Base-by-base conservation (phyloP, 495 filamentous ascomycete genomes). In the Trichoderma orchidacearum region DNA sequence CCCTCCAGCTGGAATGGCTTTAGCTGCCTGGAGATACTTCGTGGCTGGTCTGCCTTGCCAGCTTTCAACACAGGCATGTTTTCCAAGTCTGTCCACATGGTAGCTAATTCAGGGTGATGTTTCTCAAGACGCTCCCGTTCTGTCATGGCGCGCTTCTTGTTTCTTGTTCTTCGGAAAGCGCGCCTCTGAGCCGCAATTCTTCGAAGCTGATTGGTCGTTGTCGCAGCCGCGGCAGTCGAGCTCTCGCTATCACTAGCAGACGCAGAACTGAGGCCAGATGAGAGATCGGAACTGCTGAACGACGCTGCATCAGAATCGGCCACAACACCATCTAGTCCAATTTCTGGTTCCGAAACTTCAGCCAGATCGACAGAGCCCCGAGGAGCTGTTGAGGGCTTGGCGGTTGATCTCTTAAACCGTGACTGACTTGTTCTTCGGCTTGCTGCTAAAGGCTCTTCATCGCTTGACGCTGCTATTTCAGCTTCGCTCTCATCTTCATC, bases 1-100 rank as follows among this genome's bases (percentile, higher is more conserved):
- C 93, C 93, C 68, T 96, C 86, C 15, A 94, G 83, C 62, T 98
- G 93, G 68, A 96, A 97, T 1, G 85, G 83, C 67, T 96, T 93
- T 52, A 98, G 74, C 32, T 81, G 83, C 18, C 92, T 83, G 30
- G 76, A 86, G 60, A 98, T 95, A 4, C 79, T 81, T 7, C 67
- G 64, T 18, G 93, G 93, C 64, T 98, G 93, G 54, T 80, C 70
- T 29, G 86, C 87, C 56, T 76, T 74, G 41, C 80, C 76, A 30
- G 83, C 77, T 13, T 78, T 73, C 51, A 96, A 80, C 17, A 78
- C 70, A 1, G 87, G 82, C 55, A 82, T 77, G 3, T 81, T 71
- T 64, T 81, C 76, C 1, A 97, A 77, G 29, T 85, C 80, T 3
- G 79, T 69, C 91, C 91, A 98, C 85, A 96, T 93, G 0, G 82